Evolutionary conservation across 163 green algal species (phyloP).

Genomic region (Scenedesmus sp.): DNA sequence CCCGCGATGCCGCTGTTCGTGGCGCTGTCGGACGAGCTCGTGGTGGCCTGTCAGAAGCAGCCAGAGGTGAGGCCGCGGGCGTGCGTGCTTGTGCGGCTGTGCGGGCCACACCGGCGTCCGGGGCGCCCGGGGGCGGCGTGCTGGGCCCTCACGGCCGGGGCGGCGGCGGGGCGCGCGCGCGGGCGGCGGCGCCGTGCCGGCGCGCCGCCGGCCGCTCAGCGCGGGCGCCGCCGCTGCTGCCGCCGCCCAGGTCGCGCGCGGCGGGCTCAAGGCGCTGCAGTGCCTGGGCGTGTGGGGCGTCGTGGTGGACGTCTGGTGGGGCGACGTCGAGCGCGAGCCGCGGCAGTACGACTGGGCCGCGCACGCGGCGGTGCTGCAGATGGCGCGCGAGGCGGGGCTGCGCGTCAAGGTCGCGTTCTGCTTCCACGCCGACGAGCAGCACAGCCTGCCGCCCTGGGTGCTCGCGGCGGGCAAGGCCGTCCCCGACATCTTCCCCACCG

Average conservation of each 20-base stretch:
- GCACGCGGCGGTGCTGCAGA: constrained; percentile 54
- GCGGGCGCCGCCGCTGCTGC: not conserved
- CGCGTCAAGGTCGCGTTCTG: constrained; percentile 62
- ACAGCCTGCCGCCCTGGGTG: constrained; percentile 80
- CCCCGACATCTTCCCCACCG: constrained; percentile 83
- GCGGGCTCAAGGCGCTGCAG: constrained; percentile 64
- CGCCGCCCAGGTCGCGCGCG: constrained; percentile 41
- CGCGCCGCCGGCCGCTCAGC: not conserved
- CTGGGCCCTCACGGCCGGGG: too few species aligned
- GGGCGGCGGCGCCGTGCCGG: too few species aligned
- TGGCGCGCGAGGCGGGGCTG: constrained; percentile 31
- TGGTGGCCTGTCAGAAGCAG: constrained; percentile 20
- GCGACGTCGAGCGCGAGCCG: constrained; percentile 15
- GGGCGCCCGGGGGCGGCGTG: too few species aligned
- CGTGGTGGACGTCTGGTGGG: constrained; percentile 80
- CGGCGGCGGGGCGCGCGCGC: too few species aligned
- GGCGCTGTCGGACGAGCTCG: constrained; percentile 26
- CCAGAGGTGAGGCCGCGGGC: constrained; percentile 37
- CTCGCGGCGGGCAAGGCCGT: constrained; percentile 63
- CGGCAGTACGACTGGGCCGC: constrained; percentile 72
- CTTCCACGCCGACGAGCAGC: constrained; percentile 74
- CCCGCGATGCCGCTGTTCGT: constrained; percentile 34
- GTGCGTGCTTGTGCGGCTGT: not conserved
- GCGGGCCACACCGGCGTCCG: too few species aligned
- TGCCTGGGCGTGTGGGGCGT: constrained; percentile 73